phyloP scores from a whole-genome alignment of 768 basidiomycete genomes.

The Auricularia cornea region DNA sequence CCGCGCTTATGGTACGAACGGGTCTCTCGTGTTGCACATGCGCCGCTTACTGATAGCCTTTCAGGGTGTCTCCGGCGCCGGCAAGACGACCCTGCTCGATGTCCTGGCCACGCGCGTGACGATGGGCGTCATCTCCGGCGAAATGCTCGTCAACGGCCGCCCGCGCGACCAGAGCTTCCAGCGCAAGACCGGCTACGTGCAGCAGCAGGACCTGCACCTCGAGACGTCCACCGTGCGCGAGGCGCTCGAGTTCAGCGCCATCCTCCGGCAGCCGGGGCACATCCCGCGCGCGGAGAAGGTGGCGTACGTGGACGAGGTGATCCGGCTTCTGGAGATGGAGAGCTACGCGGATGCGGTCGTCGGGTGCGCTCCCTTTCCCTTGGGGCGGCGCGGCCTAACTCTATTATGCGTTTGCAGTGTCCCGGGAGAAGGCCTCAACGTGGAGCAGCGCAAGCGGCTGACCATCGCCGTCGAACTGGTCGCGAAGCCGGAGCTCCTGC shows the following conservation, averaged over 20 bases:
- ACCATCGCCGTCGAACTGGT: slow-evolving; percentile 49
- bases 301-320: slow-evolving; percentile 38
- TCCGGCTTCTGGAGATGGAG: slow-evolving; percentile 40
- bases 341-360: slow-evolving; percentile 38
- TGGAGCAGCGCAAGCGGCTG: slow-evolving; percentile 37
- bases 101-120: slow-evolving; percentile 32
- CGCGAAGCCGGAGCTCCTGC: slow-evolving; percentile 59
- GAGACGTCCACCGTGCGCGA: slow-evolving; percentile 44
- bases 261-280: slow-evolving; percentile 36
- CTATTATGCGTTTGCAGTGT: slow-evolving; percentile 11
- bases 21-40: slow-evolving; percentile 19
- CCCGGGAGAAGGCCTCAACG: slow-evolving; percentile 20
- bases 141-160: slow-evolving; percentile 31
- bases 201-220: slow-evolving; percentile 41
- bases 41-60: slow-evolving; percentile 10
- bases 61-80: neutral
- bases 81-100: slow-evolving; percentile 11
- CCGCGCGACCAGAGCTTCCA: slow-evolving; percentile 20
- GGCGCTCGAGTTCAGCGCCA: slow-evolving; percentile 37
- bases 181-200: slow-evolving; percentile 30
- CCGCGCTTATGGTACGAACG: slow-evolving; percentile 74
- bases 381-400: slow-evolving; percentile 6
- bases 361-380: slow-evolving; percentile 17
- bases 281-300: slow-evolving; percentile 35
- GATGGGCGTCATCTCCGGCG: slow-evolving; percentile 30